Conservation (phyloP, 768 basidiomycete species). For the Mrakia hoshinonis region DNA sequence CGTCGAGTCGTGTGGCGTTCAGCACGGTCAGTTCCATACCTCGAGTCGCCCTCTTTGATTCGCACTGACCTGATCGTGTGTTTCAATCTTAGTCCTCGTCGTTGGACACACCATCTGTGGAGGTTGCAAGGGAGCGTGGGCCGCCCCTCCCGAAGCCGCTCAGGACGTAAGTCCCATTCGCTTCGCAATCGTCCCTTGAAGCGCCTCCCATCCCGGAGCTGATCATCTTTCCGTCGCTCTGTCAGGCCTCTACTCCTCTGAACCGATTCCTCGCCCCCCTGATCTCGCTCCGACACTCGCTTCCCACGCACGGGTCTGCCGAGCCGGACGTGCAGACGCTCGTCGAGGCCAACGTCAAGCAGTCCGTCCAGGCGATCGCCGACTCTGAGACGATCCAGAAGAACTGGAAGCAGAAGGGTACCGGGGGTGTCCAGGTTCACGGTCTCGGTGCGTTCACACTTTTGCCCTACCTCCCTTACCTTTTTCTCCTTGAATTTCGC, state of each 20-base stretch:
- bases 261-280: conserved; percentile 28
- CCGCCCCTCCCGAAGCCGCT: conserved; percentile 10
- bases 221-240: too few species aligned
- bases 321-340: conserved; percentile 17
- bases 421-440: conserved; percentile 29
- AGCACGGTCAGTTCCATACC: conserved; percentile 24
- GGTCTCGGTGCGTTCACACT: conserved; percentile 22
- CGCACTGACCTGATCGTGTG: background rate
- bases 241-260: conserved; percentile 23
- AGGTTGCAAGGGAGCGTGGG: conserved; percentile 29
- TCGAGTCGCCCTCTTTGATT: background rate
- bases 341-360: conserved; percentile 27
- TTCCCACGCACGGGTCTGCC: background rate
- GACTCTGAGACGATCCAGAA: conserved; percentile 10
- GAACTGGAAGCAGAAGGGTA: conserved; percentile 28
- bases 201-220: background rate
- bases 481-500: background rate
- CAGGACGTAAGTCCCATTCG: conserved; percentile 6
- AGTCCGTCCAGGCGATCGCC: conserved; percentile 22
- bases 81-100: conserved; percentile 24
- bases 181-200: background rate
- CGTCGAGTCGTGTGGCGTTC: conserved; percentile 22
- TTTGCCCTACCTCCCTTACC: background rate
- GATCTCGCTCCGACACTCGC: conserved; percentile 27
- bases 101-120: conserved; percentile 31